Base-by-base conservation (phyloP, 2,329 filamentous ascomycete genomes). In the Colletotrichum plurivorum region DNA sequence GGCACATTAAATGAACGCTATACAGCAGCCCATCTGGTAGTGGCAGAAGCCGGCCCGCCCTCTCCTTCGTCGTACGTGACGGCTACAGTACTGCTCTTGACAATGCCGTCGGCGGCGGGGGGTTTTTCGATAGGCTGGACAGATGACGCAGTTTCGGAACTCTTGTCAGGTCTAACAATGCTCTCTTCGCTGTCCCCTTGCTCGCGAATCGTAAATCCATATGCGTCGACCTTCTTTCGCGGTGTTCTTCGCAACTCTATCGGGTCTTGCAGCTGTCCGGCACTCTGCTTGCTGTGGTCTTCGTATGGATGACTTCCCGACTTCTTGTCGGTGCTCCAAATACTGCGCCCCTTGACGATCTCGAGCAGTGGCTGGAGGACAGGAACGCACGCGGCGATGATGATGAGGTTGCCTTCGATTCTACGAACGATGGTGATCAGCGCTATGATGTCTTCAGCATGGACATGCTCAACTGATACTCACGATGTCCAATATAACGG, bases 361-460 rank as follows among this genome's bases (percentile, higher is more conserved):
- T 76, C 75, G 52, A 75, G 48, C 0, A 78, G 63, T 1, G 76
- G 76, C 12, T 73, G 73, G 7, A 78, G 74, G 56, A 77, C 49
- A 0, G 76, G 76, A 27, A 78, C 77, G 45, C 72, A 76, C 1
- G 75, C 71, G 9, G 76, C 76, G 52, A 78, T 76, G 22, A 77
- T 77, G 54, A 77, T 76, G 10, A 73, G 45, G 1, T 59, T 59
- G 2, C 56, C 56, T 2, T 59, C 56, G 18, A 41, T 59, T 4
- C 56, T 59, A 3, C 2, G 31, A 36, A 8, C 8, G 73, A 13
- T 9, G 0, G 2, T 9, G 1, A 45, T 10, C n/a, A 13, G 0
- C 27, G 12, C 41, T n/a, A 16, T 31, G 15, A 22, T 16, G n/a
- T 16, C 20, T 25, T 20, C 12, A 9, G 15, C 1, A 43, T 10